Evolutionary conservation across 768 basidiomycete species (phyloP).

Genomic region (Lactarius quietus): DNA sequence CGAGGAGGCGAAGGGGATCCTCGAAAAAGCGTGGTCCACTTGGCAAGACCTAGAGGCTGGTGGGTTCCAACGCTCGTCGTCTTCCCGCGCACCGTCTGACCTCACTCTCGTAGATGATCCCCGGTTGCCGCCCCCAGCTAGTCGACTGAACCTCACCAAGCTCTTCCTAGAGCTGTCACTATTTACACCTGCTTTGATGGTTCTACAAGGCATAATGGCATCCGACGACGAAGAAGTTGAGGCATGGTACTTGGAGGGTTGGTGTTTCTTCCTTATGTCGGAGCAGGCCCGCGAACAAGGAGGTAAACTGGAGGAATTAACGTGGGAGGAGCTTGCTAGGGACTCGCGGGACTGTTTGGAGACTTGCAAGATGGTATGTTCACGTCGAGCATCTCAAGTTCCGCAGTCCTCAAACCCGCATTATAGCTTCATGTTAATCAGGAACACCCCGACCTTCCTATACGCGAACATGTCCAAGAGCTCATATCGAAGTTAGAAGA

Average conservation of each 20-base stretch:
- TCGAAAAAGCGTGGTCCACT: conserved; percentile 62
- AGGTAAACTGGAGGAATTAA: conserved; percentile 44
- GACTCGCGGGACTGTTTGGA: conserved; percentile 80
- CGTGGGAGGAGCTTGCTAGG: conserved; percentile 73
- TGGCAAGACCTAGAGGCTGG: conserved; percentile 69
- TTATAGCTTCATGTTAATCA: conserved; percentile 67
- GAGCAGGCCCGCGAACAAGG: conserved; percentile 62
- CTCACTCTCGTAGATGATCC: conserved; percentile 50
- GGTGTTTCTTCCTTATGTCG: conserved; percentile 85
- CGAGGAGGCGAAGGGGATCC: conserved; percentile 71
- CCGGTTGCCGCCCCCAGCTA: conserved; percentile 65
- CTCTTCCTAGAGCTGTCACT: conserved; percentile 74
- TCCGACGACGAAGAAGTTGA: conserved; percentile 84
- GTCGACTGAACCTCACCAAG: conserved; percentile 71
- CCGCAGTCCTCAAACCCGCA: conserved; percentile 1
- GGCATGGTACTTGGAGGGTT: conserved; percentile 93
- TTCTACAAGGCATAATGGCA: conserved; percentile 75
- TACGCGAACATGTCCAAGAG: conserved; percentile 73
- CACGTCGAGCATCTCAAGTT: not conserved
- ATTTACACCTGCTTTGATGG: conserved; percentile 66
- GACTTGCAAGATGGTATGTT: conserved; percentile 71
- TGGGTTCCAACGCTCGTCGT: conserved; percentile 25
- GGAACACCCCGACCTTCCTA: conserved; percentile 68
- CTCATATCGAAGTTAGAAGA: conserved; percentile 64
- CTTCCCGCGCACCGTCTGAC: not conserved